Percentiles rank a stretch among this genome's conserved stretches.
Evolutionary conservation across 2,329 filamentous ascomycete species (phyloP).

Genomic region (Aspergillus versicolor): DNA sequence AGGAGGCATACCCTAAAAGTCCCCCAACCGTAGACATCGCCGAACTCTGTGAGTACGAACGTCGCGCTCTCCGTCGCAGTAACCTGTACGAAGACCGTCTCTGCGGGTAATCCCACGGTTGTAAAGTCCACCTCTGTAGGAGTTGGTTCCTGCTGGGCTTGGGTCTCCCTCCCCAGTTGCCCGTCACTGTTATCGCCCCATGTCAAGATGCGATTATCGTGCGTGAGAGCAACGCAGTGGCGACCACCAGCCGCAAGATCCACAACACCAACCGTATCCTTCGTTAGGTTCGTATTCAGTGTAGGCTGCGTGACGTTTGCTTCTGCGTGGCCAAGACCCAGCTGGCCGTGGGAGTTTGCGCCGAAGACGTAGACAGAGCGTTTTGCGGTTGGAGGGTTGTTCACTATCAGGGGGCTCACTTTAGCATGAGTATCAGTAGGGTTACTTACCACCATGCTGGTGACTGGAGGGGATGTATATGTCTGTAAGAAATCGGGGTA

Average conservation of each 20-base stretch:
- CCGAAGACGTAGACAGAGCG: slow-evolving; percentile 79
- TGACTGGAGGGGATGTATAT: not conserved
- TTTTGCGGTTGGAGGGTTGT: slow-evolving; percentile 55
- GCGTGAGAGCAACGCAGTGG: slow-evolving; percentile 73
- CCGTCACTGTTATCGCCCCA: slow-evolving; percentile 87
- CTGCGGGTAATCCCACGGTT: slow-evolving; percentile 59
- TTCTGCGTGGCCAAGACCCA: slow-evolving; percentile 67
- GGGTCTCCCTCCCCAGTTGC: slow-evolving; percentile 71
- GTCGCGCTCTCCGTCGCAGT: slow-evolving; percentile 72
- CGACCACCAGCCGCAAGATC: slow-evolving; percentile 67
- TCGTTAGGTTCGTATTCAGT: slow-evolving; percentile 61
- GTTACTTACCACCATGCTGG: not conserved
- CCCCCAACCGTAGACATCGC: slow-evolving; percentile 79
- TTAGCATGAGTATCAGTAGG: not conserved
- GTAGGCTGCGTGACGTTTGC: slow-evolving; percentile 66
- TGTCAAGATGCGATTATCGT: slow-evolving; percentile 77
- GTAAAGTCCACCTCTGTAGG: slow-evolving; percentile 53
- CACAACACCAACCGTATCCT: slow-evolving; percentile 52
- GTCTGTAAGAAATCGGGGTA: not conserved
- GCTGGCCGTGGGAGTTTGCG: slow-evolving; percentile 71
- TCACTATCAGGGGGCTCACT: slow-evolving; percentile 6
- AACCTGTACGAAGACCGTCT: slow-evolving; percentile 65
- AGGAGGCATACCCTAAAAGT: slow-evolving; percentile 63
- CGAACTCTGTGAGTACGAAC: slow-evolving; percentile 73
- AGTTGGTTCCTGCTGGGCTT: slow-evolving; percentile 47